phyloP scores from a whole-genome alignment of 768 basidiomycete genomes.

The Myochromella boudieri region DNA sequence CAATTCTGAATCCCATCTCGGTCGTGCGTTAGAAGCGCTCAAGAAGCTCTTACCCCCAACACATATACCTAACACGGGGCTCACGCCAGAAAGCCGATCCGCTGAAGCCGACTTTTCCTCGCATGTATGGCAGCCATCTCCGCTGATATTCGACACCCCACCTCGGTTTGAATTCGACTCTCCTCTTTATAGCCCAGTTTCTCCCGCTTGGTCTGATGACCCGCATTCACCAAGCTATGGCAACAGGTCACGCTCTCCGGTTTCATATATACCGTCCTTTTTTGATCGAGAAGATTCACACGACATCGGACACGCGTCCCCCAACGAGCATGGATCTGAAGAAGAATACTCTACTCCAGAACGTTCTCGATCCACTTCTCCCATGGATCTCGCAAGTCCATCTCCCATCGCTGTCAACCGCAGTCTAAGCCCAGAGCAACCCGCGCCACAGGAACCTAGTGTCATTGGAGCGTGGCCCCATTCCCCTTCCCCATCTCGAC shows the following conservation, averaged over 20 bases:
- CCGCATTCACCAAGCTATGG: slow-evolving; percentile 5
- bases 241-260: slow-evolving; percentile 1
- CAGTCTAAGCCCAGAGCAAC: slow-evolving; percentile 10
- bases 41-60: slow-evolving; percentile 31
- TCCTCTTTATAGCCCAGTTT: slow-evolving; percentile 15
- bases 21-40: slow-evolving; percentile 30
- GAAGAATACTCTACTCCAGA: slow-evolving; percentile 6
- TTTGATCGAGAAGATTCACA: background rate
- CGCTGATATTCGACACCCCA: background rate
- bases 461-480: slow-evolving; percentile 45
- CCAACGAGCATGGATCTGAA: background rate
- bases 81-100: slow-evolving; percentile 1
- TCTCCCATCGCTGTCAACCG: slow-evolving; percentile 24
- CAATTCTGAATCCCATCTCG: slow-evolving; percentile 14
- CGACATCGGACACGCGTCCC: background rate
- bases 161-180: slow-evolving; percentile 6
- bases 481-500: slow-evolving; percentile 34
- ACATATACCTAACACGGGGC: slow-evolving; percentile 11
- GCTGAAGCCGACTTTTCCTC: background rate
- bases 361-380: slow-evolving; percentile 41
- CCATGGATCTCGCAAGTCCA: slow-evolving; percentile 48
- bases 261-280: slow-evolving; percentile 4
- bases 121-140: background rate
- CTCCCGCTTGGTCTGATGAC: slow-evolving; percentile 1
- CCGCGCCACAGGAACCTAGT: slow-evolving; percentile 30